phyloP scores from a whole-genome alignment of 495 filamentous ascomycete genomes.

The Talaromyces stipitatus region DNA sequence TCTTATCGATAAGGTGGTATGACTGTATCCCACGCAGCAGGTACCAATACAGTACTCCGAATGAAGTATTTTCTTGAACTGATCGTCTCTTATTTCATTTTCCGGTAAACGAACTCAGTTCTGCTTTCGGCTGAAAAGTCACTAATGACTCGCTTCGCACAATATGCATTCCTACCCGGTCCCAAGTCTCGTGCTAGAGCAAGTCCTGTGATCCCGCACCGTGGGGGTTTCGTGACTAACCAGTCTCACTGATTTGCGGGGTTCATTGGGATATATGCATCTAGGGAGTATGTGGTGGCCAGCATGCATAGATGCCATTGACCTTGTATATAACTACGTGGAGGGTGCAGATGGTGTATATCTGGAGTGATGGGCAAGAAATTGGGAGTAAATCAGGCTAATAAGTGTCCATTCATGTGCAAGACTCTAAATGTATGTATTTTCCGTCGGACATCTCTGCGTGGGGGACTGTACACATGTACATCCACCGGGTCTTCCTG shows the following conservation, averaged over 20 bases:
- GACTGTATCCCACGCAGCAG: not conserved
- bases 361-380: not conserved
- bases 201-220: not conserved
- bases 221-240: not conserved
- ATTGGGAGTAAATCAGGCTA: not conserved
- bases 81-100: too few species aligned
- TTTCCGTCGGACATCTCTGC: not conserved
- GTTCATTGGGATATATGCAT: not conserved
- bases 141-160: not conserved
- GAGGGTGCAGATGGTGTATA: not conserved
- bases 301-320: not conserved
- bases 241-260: not conserved
- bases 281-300: not conserved
- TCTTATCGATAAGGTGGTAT: not conserved
- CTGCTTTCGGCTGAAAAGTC: not conserved
- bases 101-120: too few species aligned
- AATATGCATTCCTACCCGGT: not conserved
- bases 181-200: not conserved
- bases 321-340: not conserved
- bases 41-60: too few species aligned
- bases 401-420: not conserved
- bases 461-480: not conserved
- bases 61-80: too few species aligned
- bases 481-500: conserved; percentile 2
- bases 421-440: not conserved